A percentile compares a stretch with the other conserved stretches of the same genome.
Evolutionary conservation across 345 rosid species (phyloP).

Genomic region (Triadica sebifera): DNA sequence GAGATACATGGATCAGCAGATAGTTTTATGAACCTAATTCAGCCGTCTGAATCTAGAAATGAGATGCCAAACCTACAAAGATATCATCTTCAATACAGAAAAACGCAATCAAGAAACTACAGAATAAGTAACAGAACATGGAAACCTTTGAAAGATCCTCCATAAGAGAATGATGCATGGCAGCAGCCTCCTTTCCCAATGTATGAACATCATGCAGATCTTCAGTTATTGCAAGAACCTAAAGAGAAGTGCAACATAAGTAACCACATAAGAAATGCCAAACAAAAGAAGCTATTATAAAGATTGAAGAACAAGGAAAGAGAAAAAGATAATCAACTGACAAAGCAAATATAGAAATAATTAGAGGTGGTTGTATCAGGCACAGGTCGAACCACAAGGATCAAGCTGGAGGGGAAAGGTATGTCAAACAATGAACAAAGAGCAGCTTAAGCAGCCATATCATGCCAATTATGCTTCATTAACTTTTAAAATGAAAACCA

Average conservation of each 20-base stretch:
- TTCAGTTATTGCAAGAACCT: slow-evolving; percentile 89
- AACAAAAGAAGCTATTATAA: slow-evolving; percentile 9
- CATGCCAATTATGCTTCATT: not conserved
- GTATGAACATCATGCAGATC: slow-evolving; percentile 85
- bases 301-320: not conserved
- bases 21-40: slow-evolving; percentile 11
- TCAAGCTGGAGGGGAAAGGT: not conserved
- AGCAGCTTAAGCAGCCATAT: not conserved
- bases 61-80: slow-evolving; percentile 3
- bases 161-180: slow-evolving; percentile 65
- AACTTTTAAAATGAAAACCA: not conserved
- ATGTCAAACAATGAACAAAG: not conserved
- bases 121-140: slow-evolving; percentile 9
- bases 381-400: not conserved
- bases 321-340: not conserved
- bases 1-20: slow-evolving; percentile 2
- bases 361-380: not conserved
- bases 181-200: slow-evolving; percentile 84
- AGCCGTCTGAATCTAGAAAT: slow-evolving; percentile 1
- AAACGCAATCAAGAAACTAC: slow-evolving; percentile 14
- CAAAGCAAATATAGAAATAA: not conserved
- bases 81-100: slow-evolving; percentile 8
- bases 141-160: slow-evolving; percentile 79
- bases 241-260: slow-evolving; percentile 30
- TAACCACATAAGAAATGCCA: slow-evolving; percentile 17